Base-by-base conservation (phyloP, 2,329 filamentous ascomycete species). In the Cercospora beticola region DNA sequence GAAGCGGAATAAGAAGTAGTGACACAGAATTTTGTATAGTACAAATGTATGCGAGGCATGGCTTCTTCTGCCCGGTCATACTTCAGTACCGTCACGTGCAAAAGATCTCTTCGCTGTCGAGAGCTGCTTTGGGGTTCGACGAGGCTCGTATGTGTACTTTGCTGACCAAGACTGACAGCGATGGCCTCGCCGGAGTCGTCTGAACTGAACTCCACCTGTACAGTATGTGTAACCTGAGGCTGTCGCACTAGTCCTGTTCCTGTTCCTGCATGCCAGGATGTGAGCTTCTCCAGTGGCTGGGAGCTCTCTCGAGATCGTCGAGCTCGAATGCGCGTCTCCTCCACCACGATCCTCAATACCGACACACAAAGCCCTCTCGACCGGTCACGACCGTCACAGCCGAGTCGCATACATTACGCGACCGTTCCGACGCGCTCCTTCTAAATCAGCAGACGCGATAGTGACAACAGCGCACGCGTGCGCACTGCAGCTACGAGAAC, bases 1-100 rank as follows among this genome's bases (percentile, higher is more conserved):
- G 70, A 62, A 52, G 52, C 64, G 64, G 57, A 66, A 64, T 52
- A 67, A 66, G 59, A 67, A 62, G 54, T 43, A 60, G 46, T 16
- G 49, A 28, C 14, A 28, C 14, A 26, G 26, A 9, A 6, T 26
- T 6, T 28, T 56, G 7, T 56, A n/a, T 56, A 56, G 23, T 26
- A 10, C 49, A 23, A 56, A 26, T 26, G 21, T 23, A 12, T 54
- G 49, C 12, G 21, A 54, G 23, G 49, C 18, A 54, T 14, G 21
- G 21, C 49, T 54, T 16, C 12, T 54, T 18, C 46, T 18, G 21
- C 16, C 14, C 36, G 7, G 36, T 43, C 14, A 33, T 14, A 0
- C 16, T 43, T n/a, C 6, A 43, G 1, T n/a, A n/a, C 5, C 1
- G 1, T 7, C 14, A 36, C 33, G 14, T 36, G 33, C 33, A 16